Evolutionary conservation across 805 yeast species (phyloP), one percentile per base, ranked within the genome.

Genomic region (Wickerhamomyces tratensis): DNA sequence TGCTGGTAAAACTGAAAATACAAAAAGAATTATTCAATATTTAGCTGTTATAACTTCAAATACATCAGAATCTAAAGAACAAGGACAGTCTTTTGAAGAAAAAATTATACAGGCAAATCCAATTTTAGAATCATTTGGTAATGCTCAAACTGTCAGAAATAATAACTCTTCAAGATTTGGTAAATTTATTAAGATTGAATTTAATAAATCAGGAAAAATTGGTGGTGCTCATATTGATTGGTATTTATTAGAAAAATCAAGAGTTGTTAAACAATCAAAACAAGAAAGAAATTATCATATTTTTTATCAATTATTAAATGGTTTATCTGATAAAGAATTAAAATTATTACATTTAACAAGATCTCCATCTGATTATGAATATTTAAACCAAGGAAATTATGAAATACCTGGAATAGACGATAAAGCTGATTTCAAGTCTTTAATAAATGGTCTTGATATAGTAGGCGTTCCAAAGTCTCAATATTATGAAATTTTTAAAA

Each of bases 1-100:
- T 50, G 98, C 99, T 0, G 99, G 99, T 41, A 93, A 93, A 59
- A 93, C 99, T 0, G 98, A 93, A 64, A 93, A 87, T 52, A 93
- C 99, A 5, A 93, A 93, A 61, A 88, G 85, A 57, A 88, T 93
- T 43, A 82, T 93, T 46, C 97, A 89, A 59, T 93, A 88, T 59
- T 70, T 93, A 43, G 86, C 96, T 1, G 79, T 86, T 7, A 80
- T 86, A 27, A 77, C 94, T 2, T 56, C 74, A 9, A 52, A 62
- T 43, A 9, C 31, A 29, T 29, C 31, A 11, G 5, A 46, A 43
- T 13, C 38, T 41, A 8, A 46, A 46, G 6, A 36, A 20, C 20
- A 34, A 11, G 36, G 48, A 47, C 37, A 54, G 43, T 68, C 73
- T 38, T 83, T 93, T 51, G 98, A 93, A 60, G 73, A 76, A 48